Evolutionary conservation across 192 early-diverging fungal species (phyloP), one percentile per base, ranked within the genome.

Genomic region (Geranomyces variabilis): DNA sequence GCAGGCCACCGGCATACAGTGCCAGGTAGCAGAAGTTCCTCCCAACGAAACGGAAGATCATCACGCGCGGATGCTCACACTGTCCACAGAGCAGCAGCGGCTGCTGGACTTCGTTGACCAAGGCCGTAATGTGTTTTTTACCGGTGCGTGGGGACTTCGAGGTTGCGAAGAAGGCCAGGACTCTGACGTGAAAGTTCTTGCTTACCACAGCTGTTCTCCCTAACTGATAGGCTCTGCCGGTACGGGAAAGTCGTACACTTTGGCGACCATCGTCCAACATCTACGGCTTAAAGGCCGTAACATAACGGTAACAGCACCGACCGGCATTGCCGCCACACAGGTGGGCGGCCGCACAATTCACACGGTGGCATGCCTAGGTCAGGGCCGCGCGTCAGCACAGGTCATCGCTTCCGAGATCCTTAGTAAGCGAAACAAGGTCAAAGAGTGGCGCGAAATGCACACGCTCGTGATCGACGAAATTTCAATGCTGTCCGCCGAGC

Each of bases 391-490:
- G 14, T 12, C 70, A 61, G 56, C 44, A 1, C 28, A 57, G n/a
- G 10, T 24, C 21, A 66, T 66, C 17, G 31, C 19, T 19, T 43
- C 49, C 8, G 43, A 63, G 41, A 62, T 62, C 66, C 66, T 66
- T 14, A 59, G 24, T 49, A 74, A 30, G 17, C 60, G 44, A 0
- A 4, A 58, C 34, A 33, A 22, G 22, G 1, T 29, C 19, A 26
- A 63, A 49, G n/a, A 31, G 24, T 83, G 72, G 53, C 66, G 36
- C 8, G 48, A 56, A 14, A 70, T 70, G 1, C 13, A 75, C 30
- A 67, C 61, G 21, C 47, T 79, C 21, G 58, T 83, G 24, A 79
- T 81, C 31, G 82, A 83, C 59, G 82, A 83, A 58, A 58, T 77
- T 10, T 79, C 77, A 21, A 83, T 83, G 82, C 64, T 83, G 26